Evolutionary conservation across 164 flowering plant species (phyloP).

Genomic region (Hamamelis virginiana): DNA sequence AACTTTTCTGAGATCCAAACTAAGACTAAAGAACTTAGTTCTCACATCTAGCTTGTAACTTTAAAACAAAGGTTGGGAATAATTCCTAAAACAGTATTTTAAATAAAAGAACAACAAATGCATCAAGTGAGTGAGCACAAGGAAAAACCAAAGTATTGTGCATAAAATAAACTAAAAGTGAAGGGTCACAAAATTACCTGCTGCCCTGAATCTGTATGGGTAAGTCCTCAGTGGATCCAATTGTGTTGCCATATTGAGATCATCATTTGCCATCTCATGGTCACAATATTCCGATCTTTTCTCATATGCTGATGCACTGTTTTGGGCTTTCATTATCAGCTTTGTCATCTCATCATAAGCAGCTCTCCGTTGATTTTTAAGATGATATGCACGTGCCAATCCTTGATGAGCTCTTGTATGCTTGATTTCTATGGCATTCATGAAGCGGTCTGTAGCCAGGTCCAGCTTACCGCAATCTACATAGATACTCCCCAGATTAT

Average conservation of each 20-base stretch:
- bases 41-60: too few relatives aligned
- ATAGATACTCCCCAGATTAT: conserved; percentile 78
- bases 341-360: conserved; percentile 94
- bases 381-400: conserved; percentile 75
- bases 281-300: conserved; percentile 92
- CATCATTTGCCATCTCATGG: conserved; percentile 70
- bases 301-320: conserved; percentile 85
- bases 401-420: conserved; percentile 96
- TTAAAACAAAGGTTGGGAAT: too few relatives aligned
- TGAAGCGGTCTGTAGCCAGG: conserved; percentile 65
- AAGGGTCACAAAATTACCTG: conserved; percentile 46
- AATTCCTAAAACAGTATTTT: too few relatives aligned
- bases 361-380: conserved; percentile 57
- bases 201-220: conserved; percentile 92
- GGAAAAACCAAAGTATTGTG: background rate
- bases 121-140: too few relatives aligned
- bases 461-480: conserved; percentile 81
- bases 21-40: too few relatives aligned
- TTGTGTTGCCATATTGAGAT: conserved; percentile 76
- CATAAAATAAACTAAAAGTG: background rate
- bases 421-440: conserved; percentile 73
- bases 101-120: too few relatives aligned
- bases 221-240: conserved; percentile 84
- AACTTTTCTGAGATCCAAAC: too few relatives aligned
- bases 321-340: conserved; percentile 68